Conservation (phyloP, 1,284 basidiomycete genomes). For the Calocybe gambosa region DNA sequence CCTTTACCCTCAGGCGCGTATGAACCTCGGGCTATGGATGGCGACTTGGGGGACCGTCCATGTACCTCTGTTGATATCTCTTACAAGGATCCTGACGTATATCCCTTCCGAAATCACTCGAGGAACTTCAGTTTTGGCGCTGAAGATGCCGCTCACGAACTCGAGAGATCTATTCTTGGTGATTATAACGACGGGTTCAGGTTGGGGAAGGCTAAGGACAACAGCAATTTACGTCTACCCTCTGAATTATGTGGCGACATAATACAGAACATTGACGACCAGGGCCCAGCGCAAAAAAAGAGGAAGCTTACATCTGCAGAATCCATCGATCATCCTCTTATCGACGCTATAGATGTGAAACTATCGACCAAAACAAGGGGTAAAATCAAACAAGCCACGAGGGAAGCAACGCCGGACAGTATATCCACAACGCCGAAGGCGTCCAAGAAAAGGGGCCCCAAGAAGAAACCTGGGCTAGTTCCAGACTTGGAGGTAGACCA, state of each 20-base stretch:
- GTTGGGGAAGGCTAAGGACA: conserved; percentile 31
- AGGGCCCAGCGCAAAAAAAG: conserved; percentile 41
- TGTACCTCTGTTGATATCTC: conserved; percentile 17
- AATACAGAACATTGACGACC: conserved; percentile 21
- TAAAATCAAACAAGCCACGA: conserved; percentile 27
- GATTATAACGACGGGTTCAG: conserved; percentile 21
- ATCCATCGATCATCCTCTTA: conserved; percentile 20
- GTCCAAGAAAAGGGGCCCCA: conserved; percentile 33
- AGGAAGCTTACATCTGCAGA: conserved; percentile 41
- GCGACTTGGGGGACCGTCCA: conserved; percentile 32
- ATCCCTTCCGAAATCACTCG: conserved; percentile 17
- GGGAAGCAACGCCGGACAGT: conserved; percentile 34
- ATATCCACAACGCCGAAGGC: conserved; percentile 31
- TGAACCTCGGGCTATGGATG: conserved; percentile 30
- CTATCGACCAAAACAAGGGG: conserved; percentile 30
- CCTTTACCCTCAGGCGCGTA: conserved; percentile 39
- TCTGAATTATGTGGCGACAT: conserved; percentile 46
- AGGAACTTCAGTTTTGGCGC: conserved; percentile 24
- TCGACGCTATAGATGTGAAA: conserved; percentile 17
- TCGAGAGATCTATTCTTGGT: conserved; percentile 32
- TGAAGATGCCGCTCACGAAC: conserved; percentile 33
- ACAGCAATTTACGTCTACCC: conserved; percentile 41
- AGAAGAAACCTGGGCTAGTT: conserved; percentile 37
- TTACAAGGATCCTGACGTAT: conserved; percentile 9
- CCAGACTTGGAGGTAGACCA: conserved; percentile 46